Evolutionary conservation across 1,284 basidiomycete species (phyloP), one percentile per base, ranked within the genome.

Genomic region (Leccinum angustisporum): DNA sequence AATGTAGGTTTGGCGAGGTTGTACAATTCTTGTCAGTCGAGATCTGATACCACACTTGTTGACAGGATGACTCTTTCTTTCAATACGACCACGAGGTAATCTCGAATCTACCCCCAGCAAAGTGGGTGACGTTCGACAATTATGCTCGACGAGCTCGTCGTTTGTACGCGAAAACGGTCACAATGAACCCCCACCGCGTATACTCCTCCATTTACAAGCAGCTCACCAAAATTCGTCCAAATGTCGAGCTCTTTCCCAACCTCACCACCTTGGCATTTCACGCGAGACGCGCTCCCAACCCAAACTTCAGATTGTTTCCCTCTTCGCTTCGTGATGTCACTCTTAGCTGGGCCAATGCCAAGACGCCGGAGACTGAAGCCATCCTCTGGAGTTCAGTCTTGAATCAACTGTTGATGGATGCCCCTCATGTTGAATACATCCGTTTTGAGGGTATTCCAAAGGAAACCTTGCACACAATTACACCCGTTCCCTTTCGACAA

Each of bases 161-260:
- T 58, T 48, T 70, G 48, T 68, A 70, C 48, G 68, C 38, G 16
- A 72, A 66, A 54, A 71, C 68, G 3, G 68, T 69, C 2, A 72
- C 69, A 34, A 71, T 66, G 70, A 66, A 55, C 38, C 68, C 70
- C 13, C 69, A 71, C 18, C 68, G 72, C 34, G 57, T 72, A 25
- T 68, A 74, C 43, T 74, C 69, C 53, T 73, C 71, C 56, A 73
- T 70, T 21, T 73, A 72, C 57, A 70, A 60, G 14, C 72, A 74
- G 27, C 71, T 70, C 21, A 56, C 52, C 36, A 43, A 53, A 21
- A 67, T 74, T 16, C 72, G 69, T 51, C 63, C 72, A 60, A 63
- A 72, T 31, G 56, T 67, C 4, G 68, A 73, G 9, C 69, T 74
- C 59, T 74, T 74, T 33, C 69, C 72, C 1, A 70, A 72, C 36